A percentile compares a stretch with the other conserved stretches of the same genome.
These are phyloP conservation scores for Lactifluus pinguis DNA, from an alignment of 768 basidiomycete species.

Conservation along the genomic window DNA sequence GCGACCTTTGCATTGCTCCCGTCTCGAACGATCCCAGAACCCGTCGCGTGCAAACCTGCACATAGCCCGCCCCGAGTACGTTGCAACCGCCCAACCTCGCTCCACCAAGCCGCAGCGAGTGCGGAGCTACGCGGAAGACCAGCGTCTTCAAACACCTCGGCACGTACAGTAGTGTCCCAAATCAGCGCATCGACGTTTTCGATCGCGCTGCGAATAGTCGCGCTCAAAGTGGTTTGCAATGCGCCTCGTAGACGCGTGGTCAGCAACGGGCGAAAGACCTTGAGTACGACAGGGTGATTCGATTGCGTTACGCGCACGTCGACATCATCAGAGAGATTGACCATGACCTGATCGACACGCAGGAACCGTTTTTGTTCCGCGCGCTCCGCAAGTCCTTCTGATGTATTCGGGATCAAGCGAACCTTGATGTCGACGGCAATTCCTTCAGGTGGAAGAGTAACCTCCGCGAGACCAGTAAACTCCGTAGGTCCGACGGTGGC, in stretches of 20 bases:
- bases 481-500: conserved; percentile 44
- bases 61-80: conserved; percentile 30
- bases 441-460: conserved; percentile 56
- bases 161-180: conserved; percentile 49
- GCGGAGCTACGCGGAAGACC: conserved; percentile 43
- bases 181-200: conserved; percentile 48
- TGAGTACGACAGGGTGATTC: conserved; percentile 54
- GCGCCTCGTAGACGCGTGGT: conserved; percentile 48
- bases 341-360: conserved; percentile 45
- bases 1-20: conserved; percentile 39
- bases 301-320: conserved; percentile 45
- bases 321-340: conserved; percentile 49
- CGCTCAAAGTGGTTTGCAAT: conserved; percentile 47
- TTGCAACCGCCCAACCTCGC: conserved; percentile 53
- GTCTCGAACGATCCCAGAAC: conserved; percentile 50
- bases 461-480: conserved; percentile 52
- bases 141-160: conserved; percentile 56
- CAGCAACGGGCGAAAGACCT: conserved; percentile 57
- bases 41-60: conserved; percentile 45
- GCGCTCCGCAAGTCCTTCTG: conserved; percentile 37
- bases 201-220: conserved; percentile 43
- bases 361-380: conserved; percentile 41
- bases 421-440: conserved; percentile 61
- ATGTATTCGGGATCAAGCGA: conserved; percentile 48
- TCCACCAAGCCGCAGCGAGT: conserved; percentile 56